Base-by-base conservation (phyloP, 2,329 filamentous ascomycete genomes). In the Alternaria incomplexa region DNA sequence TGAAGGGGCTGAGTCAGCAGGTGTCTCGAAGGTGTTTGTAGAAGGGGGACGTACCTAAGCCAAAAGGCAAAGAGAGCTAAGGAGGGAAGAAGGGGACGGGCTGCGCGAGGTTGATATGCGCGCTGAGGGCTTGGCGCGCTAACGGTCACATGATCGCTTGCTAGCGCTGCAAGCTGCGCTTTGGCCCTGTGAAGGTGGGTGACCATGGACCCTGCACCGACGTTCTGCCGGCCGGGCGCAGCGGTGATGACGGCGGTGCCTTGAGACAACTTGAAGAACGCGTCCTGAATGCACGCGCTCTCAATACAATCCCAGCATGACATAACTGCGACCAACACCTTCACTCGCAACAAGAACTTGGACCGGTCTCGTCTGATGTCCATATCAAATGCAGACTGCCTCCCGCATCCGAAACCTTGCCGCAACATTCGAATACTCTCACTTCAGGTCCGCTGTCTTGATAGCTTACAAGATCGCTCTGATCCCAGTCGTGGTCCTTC, bases 51-150 rank as follows among this genome's bases (percentile, higher is more conserved):
- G 36, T 40, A 40, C 36, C 36, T 51, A 51, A 51, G 47, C 47
- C 47, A 51, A 51, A 32, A 51, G 47, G 47, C 47, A 51, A 51
- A 51, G 47, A 51, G 47, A 51, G 47, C 47, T 51, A 15, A 32
- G 28, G 47, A 51, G 28, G 0, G 17, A 22, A 13, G 12, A 1
- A 51, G 47, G 47, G 26, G 26, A 51, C 26, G 47, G 47, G 47
- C 47, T 32, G 17, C 13, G 47, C 11, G 28, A 22, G 20, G n/a
- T 51, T 51, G 26, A 51, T 51, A 51, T 51, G 17, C 11, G 12
- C 20, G 12, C 17, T 32, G 17, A 0, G 17, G 47, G 26, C 47
- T 51, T 51, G 47, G 47, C 47, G 13, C 47, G 47, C 47, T 51
- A 32, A 4, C 12, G 26, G 17, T 51, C 47, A 51, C 47, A 15